Percentiles rank a stretch among this genome's conserved stretches.
Conservation (phyloP, 495 filamentous ascomycete genomes). For the Lasiosphaeria hispida region DNA sequence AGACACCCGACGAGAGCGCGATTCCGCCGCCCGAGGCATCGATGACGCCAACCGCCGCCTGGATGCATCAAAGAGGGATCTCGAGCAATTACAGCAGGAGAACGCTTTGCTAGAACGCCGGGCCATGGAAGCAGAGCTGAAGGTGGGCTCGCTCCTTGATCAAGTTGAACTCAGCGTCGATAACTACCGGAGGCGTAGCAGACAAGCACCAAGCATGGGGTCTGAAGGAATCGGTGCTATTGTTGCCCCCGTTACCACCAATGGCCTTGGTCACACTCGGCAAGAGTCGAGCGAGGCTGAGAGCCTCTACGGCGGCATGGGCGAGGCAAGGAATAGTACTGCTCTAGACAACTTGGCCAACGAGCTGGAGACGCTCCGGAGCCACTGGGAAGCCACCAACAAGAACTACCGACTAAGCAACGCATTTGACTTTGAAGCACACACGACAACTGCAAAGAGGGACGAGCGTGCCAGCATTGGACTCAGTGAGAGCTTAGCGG, state of each 20-base stretch:
- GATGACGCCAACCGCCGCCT: slow-evolving; percentile 61
- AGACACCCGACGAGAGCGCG: slow-evolving; percentile 63
- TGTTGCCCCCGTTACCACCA: slow-evolving; percentile 8
- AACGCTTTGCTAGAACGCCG: slow-evolving; percentile 75
- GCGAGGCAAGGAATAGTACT: slow-evolving; percentile 67
- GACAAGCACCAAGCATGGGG: slow-evolving; percentile 34
- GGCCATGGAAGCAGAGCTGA: slow-evolving; percentile 85
- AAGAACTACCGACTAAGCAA: slow-evolving; percentile 88
- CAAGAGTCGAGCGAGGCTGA: slow-evolving; percentile 59
- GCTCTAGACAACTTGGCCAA: slow-evolving; percentile 88
- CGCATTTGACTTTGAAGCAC: slow-evolving; percentile 75
- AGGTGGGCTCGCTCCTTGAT: slow-evolving; percentile 87
- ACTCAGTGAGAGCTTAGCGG: slow-evolving; percentile 67
- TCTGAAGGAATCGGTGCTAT: not conserved
- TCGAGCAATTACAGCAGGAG: slow-evolving; percentile 79
- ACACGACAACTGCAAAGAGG: slow-evolving; percentile 36
- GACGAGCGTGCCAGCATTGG: slow-evolving; percentile 45
- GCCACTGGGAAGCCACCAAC: slow-evolving; percentile 93
- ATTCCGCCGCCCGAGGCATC: slow-evolving; percentile 54
- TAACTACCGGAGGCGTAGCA: slow-evolving; percentile 77
- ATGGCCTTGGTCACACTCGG: slow-evolving; percentile 45
- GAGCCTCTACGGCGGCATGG: slow-evolving; percentile 43
- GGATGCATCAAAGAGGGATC: slow-evolving; percentile 57
- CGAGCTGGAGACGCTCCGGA: slow-evolving; percentile 84
- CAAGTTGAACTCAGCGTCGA: slow-evolving; percentile 92